Base-by-base conservation (phyloP, 2,329 filamentous ascomycete genomes). In the Trichoderma sp. region DNA sequence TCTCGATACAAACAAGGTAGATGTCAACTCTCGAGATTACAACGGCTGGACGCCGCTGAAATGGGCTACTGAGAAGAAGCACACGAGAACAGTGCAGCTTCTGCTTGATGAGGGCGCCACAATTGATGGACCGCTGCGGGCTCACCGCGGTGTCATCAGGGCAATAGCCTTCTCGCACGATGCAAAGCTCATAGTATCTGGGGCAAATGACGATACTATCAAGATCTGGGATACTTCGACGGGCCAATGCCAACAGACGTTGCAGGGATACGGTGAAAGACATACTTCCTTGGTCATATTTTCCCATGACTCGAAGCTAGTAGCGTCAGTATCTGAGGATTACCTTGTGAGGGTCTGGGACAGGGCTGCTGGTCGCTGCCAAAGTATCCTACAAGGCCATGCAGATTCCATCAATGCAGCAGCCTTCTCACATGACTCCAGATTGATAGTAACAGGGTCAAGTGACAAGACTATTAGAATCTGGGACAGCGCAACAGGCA, bases 391-490 rank as follows among this genome's bases (percentile, higher is more conserved):
- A 34, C 0, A 34, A 12, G 32, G 32, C 5, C 32, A 34, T 13
- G 4, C 32, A 34, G 32, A 34, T 34, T 34, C 11, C 11, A 34
- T 34, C 11, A 34, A 11, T 9, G 32, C 32, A 34, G 32, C 4
- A 3, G 20, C 50, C 6, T 67, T 67, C 3, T 43, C 64, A 6
- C 32, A 36, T 13, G 64, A 67, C 15, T 67, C 50, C 7, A 28
- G 28, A 2, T 5, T 30, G 3, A 6, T 67, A 5, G 15, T 4
- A 12, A 28, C 47, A 2, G 64, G 9, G 5, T 57, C 23, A 1
- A 0, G 0, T 0, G 20, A 39, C 3, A 6, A 4, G 0, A 67
- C 15, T 6, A n/a, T 30, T 1, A 67, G 4, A 3, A 8, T 66
- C 13, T 55, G 63, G 63, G 30, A 55, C 7, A 23, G n/a, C 4